Percentiles rank a stretch among this genome's conserved stretches.
Conservation (phyloP, 768 basidiomycete genomes). For the Leucocoprinus sp. region DNA sequence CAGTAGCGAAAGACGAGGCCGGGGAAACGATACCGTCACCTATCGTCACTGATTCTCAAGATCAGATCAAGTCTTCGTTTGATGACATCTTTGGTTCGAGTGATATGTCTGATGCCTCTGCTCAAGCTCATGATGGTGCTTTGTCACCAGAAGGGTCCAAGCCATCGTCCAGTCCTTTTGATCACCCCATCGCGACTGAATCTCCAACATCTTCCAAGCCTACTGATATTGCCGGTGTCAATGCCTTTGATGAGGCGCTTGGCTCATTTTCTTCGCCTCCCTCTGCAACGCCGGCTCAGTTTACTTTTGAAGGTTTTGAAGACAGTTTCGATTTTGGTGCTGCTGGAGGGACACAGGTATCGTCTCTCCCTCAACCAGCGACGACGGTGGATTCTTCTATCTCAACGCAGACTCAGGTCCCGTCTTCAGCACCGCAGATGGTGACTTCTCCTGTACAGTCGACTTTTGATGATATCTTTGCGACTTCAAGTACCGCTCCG, state of each 20-base stretch:
- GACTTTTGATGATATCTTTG: slow-evolving; percentile 16
- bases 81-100: slow-evolving; percentile 47
- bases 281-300: slow-evolving; percentile 28
- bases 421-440: background rate
- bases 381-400: background rate
- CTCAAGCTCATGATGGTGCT: too few species aligned
- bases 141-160: slow-evolving; percentile 17
- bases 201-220: background rate
- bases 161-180: slow-evolving; percentile 9
- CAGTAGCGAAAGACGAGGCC: slow-evolving; percentile 14
- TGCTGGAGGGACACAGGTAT: slow-evolving; percentile 16
- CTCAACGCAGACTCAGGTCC: slow-evolving; percentile 15
- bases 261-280: slow-evolving; percentile 39
- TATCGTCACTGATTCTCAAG: background rate
- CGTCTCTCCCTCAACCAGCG: background rate
- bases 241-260: slow-evolving; percentile 72
- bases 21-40: slow-evolving; percentile 3
- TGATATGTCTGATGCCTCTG: slow-evolving; percentile 9
- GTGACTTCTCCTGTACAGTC: background rate
- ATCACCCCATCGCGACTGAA: slow-evolving; percentile 1
- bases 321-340: slow-evolving; percentile 57
- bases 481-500: background rate
- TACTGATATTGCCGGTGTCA: slow-evolving; percentile 36
- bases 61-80: slow-evolving; percentile 26
- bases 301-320: slow-evolving; percentile 58